phyloP scores from a whole-genome alignment of 192 early-diverging fungal genomes.

The Coemansia nantahalensis region DNA sequence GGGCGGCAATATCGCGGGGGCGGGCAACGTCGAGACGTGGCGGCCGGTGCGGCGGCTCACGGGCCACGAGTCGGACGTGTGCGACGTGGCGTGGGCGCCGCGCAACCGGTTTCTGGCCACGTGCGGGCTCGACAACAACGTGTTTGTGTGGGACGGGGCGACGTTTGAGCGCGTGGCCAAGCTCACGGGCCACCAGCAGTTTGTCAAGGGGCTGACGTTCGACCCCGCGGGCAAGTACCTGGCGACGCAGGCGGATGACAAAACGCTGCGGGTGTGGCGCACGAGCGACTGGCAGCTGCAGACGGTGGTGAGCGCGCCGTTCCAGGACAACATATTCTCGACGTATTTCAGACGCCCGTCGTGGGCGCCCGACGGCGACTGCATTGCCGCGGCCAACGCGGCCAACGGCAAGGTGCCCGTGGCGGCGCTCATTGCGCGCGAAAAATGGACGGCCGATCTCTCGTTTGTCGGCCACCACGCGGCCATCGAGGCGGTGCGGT shows the following conservation, averaged over 20 bases:
- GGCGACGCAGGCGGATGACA: constrained; percentile 93
- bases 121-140: constrained; percentile 79
- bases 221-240: constrained; percentile 94
- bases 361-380: constrained; percentile 97
- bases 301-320: constrained; percentile 69
- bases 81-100: constrained; percentile 89
- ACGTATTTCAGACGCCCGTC: constrained; percentile 90
- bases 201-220: constrained; percentile 96
- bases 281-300: constrained; percentile 87
- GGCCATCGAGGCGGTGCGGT: constrained; percentile 86
- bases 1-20: constrained; percentile 6
- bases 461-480: constrained; percentile 86
- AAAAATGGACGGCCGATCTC: constrained; percentile 73
- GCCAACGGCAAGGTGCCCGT: constrained; percentile 75
- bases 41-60: constrained; percentile 68
- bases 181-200: constrained; percentile 71
- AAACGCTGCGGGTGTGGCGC: constrained; percentile 80
- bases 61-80: constrained; percentile 90
- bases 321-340: constrained; percentile 70
- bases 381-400: constrained; percentile 86
- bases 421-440: constrained; percentile 75
- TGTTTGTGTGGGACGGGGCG: constrained; percentile 83
- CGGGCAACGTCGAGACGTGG: constrained; percentile 60
- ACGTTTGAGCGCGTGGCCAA: constrained; percentile 72
- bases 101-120: constrained; percentile 84